A percentile compares a stretch with the other conserved stretches of the same genome.
These are phyloP conservation scores for Ogataea philodendri DNA, from an alignment of 805 yeast species.

Conservation along the genomic window DNA sequence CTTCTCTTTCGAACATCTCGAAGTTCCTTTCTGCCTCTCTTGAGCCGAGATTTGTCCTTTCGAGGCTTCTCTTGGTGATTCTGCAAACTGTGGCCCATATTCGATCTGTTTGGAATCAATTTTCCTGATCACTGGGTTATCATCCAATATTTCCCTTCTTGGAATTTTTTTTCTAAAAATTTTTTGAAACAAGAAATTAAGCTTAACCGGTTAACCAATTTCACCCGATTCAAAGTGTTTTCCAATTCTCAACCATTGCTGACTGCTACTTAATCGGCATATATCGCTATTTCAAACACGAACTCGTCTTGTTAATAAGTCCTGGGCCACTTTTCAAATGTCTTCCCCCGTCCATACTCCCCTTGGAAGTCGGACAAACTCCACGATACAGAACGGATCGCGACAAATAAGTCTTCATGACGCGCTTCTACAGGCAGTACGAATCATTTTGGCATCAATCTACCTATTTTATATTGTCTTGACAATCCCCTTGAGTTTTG, in stretches of 20 bases:
- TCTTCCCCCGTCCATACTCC: conserved; percentile 9
- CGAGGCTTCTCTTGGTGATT: conserved; percentile 11
- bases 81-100: background rate
- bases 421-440: conserved; percentile 23
- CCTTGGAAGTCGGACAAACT: conserved; percentile 7
- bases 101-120: conserved; percentile 20
- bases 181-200: conserved; percentile 9
- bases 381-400: conserved; percentile 5
- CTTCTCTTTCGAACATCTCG: conserved; percentile 48
- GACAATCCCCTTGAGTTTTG: conserved; percentile 90
- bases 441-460: conserved; percentile 49
- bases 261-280: too few relatives aligned
- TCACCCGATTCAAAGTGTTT: too few relatives aligned
- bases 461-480: conserved; percentile 69
- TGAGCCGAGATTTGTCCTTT: conserved; percentile 13
- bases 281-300: too few relatives aligned
- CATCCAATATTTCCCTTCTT: background rate
- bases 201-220: conserved; percentile 1
- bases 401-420: conserved; percentile 16
- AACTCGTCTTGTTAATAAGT: background rate
- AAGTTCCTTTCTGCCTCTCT: conserved; percentile 59
- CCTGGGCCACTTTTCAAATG: conserved; percentile 1
- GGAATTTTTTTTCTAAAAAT: conserved; percentile 3
- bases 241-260: too few relatives aligned
- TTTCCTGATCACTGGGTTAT: background rate